Percentiles rank a stretch among this genome's conserved stretches.
phyloP scores from a whole-genome alignment of 116 monocot genomes.

The Posidonia oceanica region DNA sequence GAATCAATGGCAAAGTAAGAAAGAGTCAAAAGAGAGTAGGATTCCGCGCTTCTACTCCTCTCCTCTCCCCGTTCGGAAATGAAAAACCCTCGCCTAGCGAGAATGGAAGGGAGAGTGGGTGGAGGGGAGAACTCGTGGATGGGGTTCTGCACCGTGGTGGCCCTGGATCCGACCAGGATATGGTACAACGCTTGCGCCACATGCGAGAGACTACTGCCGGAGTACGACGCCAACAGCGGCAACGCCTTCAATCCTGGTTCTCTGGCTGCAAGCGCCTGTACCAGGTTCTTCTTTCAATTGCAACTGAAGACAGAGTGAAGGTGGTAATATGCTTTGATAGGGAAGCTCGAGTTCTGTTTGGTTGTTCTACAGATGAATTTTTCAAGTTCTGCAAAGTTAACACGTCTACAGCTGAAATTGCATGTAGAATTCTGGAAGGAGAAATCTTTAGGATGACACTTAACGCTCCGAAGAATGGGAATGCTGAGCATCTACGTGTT shows the following conservation, averaged over 20 bases:
- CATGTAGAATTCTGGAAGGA: constrained; percentile 34
- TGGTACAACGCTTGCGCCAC: constrained; percentile 53
- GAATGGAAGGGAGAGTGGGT: neutral
- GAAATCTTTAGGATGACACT: constrained; percentile 59
- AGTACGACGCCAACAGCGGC: neutral
- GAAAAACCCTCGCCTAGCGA: constrained; percentile 1
- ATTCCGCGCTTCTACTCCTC: too few species aligned
- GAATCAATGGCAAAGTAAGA: too few species aligned
- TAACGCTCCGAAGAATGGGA: constrained; percentile 31
- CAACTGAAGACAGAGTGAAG: constrained; percentile 39
- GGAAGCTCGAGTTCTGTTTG: constrained; percentile 52
- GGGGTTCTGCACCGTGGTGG: constrained; percentile 51
- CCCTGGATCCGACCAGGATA: constrained; percentile 30
- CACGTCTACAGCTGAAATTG: constrained; percentile 11
- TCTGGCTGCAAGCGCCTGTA: constrained; percentile 35
- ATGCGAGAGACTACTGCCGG: constrained; percentile 49
- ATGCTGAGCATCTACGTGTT: constrained; percentile 57
- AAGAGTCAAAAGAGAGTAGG: too few species aligned
- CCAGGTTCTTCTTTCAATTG: constrained; percentile 62
- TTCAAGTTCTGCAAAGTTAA: constrained; percentile 33
- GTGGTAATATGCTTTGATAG: constrained; percentile 65
- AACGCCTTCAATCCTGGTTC: constrained; percentile 1
- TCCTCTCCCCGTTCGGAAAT: neutral
- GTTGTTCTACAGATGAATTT: constrained; percentile 71
- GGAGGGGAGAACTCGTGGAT: constrained; percentile 22